Conservation (phyloP, 225 moss, liverwort and hornwort species). For the Pseudisothecium myosuroides region DNA sequence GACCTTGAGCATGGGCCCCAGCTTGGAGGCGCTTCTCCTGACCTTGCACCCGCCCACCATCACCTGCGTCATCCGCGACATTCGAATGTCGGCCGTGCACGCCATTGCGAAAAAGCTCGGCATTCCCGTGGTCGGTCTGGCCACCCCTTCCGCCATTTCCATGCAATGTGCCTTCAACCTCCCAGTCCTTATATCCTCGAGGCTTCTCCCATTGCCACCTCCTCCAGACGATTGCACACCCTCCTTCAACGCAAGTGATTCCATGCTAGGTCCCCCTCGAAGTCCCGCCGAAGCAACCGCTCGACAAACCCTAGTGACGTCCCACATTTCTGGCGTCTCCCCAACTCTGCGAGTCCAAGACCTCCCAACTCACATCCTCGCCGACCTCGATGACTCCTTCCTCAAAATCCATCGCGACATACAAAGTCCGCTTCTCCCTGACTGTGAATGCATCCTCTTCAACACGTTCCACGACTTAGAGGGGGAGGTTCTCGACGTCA, state of each 20-base stretch:
- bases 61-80: constrained; percentile 15
- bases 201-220: constrained; percentile 10
- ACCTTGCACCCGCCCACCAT: background rate
- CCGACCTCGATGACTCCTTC: background rate
- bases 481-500: constrained; percentile 2
- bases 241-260: background rate
- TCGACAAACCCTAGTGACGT: background rate
- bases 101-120: background rate
- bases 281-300: background rate
- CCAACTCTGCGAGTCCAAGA: background rate
- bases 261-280: background rate
- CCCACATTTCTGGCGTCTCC: background rate
- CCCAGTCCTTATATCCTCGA: background rate
- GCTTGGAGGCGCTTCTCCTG: background rate
- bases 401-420: background rate
- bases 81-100: background rate
- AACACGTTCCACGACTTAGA: constrained; percentile 23
- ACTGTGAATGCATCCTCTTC: constrained; percentile 7
- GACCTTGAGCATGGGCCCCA: background rate
- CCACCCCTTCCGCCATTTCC: constrained; percentile 7
- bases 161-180: background rate
- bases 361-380: background rate
- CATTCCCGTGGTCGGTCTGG: constrained; percentile 15
- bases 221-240: background rate
- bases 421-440: background rate